phyloP scores from a whole-genome alignment of 116 monocot genomes.

The Papilionanthe hybrid region DNA sequence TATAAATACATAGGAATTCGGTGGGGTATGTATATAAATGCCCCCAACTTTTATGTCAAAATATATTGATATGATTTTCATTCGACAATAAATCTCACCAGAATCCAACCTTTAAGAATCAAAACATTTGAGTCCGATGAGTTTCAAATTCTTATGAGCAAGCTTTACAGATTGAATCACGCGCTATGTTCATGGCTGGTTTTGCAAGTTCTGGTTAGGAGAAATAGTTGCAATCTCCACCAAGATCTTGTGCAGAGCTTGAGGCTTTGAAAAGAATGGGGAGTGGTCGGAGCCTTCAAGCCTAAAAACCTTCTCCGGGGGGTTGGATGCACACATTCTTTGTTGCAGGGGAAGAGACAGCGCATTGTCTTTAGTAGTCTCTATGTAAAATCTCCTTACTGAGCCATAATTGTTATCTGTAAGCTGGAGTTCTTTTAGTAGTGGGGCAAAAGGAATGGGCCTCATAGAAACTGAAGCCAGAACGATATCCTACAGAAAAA shows the following conservation, averaged over 20 bases:
- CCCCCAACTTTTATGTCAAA: too few relatives aligned
- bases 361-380: slow-evolving; percentile 76
- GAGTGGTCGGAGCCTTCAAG: slow-evolving; percentile 83
- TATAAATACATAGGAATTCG: too few relatives aligned
- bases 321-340: slow-evolving; percentile 48
- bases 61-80: too few relatives aligned
- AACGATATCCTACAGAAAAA: slow-evolving; percentile 54
- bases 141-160: too few relatives aligned
- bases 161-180: neutral
- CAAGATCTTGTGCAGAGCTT: slow-evolving; percentile 67
- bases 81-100: too few relatives aligned
- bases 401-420: slow-evolving; percentile 55
- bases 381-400: slow-evolving; percentile 65
- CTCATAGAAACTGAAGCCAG: slow-evolving; percentile 84
- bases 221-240: slow-evolving; percentile 61
- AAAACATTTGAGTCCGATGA: too few relatives aligned
- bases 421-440: slow-evolving; percentile 67
- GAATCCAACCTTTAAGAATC: too few relatives aligned
- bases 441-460: slow-evolving; percentile 70
- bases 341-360: slow-evolving; percentile 63
- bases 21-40: too few relatives aligned
- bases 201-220: neutral
- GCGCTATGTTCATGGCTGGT: neutral
- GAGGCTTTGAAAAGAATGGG: slow-evolving; percentile 92
- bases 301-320: slow-evolving; percentile 57